Base-by-base conservation (phyloP, 2,329 filamentous ascomycete species). In the Ophiostoma himal-ulmi region DNA sequence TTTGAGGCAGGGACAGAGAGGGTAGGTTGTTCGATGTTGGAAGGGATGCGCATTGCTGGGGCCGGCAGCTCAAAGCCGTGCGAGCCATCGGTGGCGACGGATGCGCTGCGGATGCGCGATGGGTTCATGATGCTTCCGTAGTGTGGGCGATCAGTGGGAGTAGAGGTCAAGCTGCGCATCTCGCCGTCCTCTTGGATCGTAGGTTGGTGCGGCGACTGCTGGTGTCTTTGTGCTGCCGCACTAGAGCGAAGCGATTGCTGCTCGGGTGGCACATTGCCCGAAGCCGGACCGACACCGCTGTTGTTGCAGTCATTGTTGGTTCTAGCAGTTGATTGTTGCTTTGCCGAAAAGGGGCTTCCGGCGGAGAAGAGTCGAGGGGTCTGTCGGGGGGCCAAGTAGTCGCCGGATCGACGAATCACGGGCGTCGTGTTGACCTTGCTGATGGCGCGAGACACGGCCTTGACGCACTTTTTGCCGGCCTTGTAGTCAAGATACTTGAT, bases 401-500 rank as follows among this genome's bases (percentile, higher is more conserved):
- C 78, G 48, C 75, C 75, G 70, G 75, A 77, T 48, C 75, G 77
- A 34, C 76, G 74, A 11, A 77, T 72, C 64, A 76, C 78, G 11
- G 88, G 86, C 0, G 86, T 85, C 71, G 82, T 79, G 72, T 85
- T 82, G 78, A 87, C 79, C 82, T 87, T 80, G 82, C 86, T 84
- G 73, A 95, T 85, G 71, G 93, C 92, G 73, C 90, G 87, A 34
- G 85, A 81, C 69, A 97, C 89, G 70, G 88, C 89, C 80, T 97
- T 98, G 79, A 98, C 85, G 78, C 93, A 90, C 82, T 97, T 97
- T 82, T 98, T 98, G 72, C 93, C 94, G 70, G 89, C 89, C 85
- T 96, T 97, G 84, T 98, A 98, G 80, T 97, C 88, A 75, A 98
- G 86, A 79, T 97, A 98, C 80, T 97, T 96, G 79, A 89, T 86